phyloP scores from a whole-genome alignment of 805 yeast genomes.

The Candida berthetii region DNA sequence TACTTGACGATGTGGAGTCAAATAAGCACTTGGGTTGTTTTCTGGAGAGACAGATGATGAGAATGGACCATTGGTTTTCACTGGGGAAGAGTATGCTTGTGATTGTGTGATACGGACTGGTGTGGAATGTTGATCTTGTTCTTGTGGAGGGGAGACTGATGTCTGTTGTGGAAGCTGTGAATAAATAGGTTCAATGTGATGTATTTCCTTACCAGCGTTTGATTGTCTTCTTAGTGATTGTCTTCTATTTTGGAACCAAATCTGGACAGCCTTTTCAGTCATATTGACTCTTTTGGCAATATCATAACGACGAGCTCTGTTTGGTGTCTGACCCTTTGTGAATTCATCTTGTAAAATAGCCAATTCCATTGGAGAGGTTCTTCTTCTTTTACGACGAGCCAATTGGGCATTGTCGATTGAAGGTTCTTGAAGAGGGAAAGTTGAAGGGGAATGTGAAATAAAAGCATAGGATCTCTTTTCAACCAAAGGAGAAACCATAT shows the following conservation, averaged over 20 bases:
- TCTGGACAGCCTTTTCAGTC: slow-evolving; percentile 98
- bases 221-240: slow-evolving; percentile 65
- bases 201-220: slow-evolving; percentile 20
- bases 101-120: slow-evolving; percentile 3
- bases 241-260: slow-evolving; percentile 96
- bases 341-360: slow-evolving; percentile 79
- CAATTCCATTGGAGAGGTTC: slow-evolving; percentile 87
- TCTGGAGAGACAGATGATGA: not conserved
- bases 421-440: slow-evolving; percentile 81
- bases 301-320: slow-evolving; percentile 64
- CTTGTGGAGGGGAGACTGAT: slow-evolving; percentile 1
- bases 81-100: not conserved
- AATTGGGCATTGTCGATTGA: slow-evolving; percentile 84
- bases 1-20: slow-evolving; percentile 14
- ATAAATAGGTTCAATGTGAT: slow-evolving; percentile 19
- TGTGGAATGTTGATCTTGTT: not conserved
- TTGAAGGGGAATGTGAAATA: slow-evolving; percentile 87
- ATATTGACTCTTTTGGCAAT: slow-evolving; percentile 79
- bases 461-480: slow-evolving; percentile 61
- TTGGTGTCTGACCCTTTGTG: slow-evolving; percentile 72
- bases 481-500: slow-evolving; percentile 12
- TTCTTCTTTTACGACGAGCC: slow-evolving; percentile 91
- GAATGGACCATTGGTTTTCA: not conserved
- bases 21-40: not conserved
- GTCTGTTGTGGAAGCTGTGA: not conserved